Conservation (phyloP, 192 early-diverging fungal genomes). For the Chytriomyces hyalinus region DNA sequence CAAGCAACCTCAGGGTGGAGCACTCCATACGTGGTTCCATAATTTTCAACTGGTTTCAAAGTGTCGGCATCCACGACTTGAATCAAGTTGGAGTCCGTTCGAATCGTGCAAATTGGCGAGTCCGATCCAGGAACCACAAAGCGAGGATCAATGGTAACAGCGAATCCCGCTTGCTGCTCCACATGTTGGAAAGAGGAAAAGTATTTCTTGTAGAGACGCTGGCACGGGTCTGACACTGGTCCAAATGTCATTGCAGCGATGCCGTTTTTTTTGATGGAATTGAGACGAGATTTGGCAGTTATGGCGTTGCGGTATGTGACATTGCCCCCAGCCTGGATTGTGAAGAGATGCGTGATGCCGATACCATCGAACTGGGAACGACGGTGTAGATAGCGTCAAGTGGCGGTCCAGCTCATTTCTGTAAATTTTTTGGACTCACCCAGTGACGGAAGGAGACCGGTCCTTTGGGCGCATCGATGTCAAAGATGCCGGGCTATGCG, state of each 20-base stretch:
- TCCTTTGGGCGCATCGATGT: not conserved
- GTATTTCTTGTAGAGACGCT: not conserved
- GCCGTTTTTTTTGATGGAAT: not conserved
- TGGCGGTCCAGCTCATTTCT: not conserved
- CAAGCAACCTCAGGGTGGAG: conserved; percentile 1
- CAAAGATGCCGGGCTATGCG: not conserved
- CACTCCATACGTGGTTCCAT: not conserved
- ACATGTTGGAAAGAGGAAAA: not conserved
- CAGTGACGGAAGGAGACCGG: conserved; percentile 9
- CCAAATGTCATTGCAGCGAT: not conserved
- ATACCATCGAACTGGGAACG: conserved; percentile 14
- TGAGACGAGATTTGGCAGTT: conserved; percentile 1
- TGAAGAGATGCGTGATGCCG: conserved; percentile 13
- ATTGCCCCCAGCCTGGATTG: not conserved
- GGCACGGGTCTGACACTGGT: conserved; percentile 8
- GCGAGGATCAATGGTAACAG: conserved; percentile 1
- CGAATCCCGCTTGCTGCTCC: not conserved
- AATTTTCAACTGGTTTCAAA: not conserved
- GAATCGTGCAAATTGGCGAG: not conserved
- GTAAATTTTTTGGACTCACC: not conserved
- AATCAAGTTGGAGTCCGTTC: conserved; percentile 11
- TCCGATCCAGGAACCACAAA: conserved; percentile 15
- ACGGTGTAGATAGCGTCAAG: not conserved
- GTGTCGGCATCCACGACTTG: not conserved
- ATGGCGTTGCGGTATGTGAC: conserved; percentile 24